Evolutionary conservation across 148 eudicot genomes (phyloP).

Genomic region (Beta vulgaris): DNA sequence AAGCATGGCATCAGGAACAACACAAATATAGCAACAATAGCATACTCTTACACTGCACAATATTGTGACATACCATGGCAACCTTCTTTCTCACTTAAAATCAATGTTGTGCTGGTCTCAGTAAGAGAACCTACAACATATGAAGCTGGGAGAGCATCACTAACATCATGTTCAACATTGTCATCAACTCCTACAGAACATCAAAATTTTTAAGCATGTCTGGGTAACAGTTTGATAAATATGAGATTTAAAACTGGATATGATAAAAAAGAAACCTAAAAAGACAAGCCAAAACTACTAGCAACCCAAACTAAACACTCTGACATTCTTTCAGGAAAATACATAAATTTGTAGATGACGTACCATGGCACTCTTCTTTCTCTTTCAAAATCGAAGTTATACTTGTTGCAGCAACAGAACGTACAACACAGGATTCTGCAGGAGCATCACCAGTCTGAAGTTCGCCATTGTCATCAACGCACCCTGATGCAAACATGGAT

Average conservation of each 20-base stretch:
- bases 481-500: neutral
- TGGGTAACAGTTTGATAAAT: neutral
- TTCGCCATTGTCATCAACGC: neutral
- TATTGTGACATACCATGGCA: neutral
- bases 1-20: neutral
- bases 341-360: neutral
- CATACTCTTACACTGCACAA: neutral
- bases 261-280: too few relatives aligned
- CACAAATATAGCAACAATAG: neutral
- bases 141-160: neutral
- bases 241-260: neutral
- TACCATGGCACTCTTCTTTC: slow-evolving; percentile 1
- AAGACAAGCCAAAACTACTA: neutral
- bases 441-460: neutral
- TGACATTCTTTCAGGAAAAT: neutral
- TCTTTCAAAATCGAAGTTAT: neutral
- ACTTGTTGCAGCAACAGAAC: neutral
- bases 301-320: neutral
- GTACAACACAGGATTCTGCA: neutral
- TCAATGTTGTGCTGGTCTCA: neutral
- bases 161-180: neutral
- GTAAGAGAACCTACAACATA: neutral
- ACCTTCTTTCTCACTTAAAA: neutral
- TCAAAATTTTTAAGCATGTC: neutral
- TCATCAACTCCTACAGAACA: neutral